Evolutionary conservation across 768 basidiomycete species (phyloP), one percentile per base, ranked within the genome.

Genomic region (Daedalea quercina): DNA sequence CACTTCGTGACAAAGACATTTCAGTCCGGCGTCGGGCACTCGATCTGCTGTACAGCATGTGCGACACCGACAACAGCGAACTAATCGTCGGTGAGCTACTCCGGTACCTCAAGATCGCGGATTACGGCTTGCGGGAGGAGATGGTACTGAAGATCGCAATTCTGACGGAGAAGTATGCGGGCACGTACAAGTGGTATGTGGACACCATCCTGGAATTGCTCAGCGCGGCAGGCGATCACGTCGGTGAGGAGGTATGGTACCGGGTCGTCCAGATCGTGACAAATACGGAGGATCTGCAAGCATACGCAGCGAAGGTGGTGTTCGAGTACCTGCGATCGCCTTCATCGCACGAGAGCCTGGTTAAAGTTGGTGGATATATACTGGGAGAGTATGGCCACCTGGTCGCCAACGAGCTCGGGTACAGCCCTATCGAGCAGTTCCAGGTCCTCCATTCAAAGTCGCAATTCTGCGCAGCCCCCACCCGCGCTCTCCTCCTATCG

Each of bases 171-270:
- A 92, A 96, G 72, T 97, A 97, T 63, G 96, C 96, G 22, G 88
- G 82, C 52, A 96, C 91, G 51, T 96, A 95, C 70, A 94, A 94
- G 71, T 95, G 94, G 94, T 98, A 99, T 74, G 91, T 99, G 52
- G 95, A 99, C 69, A 99, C 94, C 59, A 91, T 98, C 64, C 72
- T 99, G 60, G 87, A 94, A 64, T 81, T 99, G 52, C 95, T 99
- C 66, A 91, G 89, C 65, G 86, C 93, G 37, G 96, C 96, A 11
- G 96, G 96, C 50, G 96, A 99, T 64, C 94, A 99, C 65, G 95
- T 99, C 49, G 96, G 96, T 44, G 95, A 98, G 58, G 96, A 98
- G 73, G 96, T 99, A 31, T 99, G 96, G 96, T 98, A 96, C 69
- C 90, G 96, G 49, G 94, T 99, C 47, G 88, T 99, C 24, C 96